A percentile compares a stretch with the other conserved stretches of the same genome.
Conservation (phyloP, 345 rosid genomes). For the Eucalyptus viminalis region DNA sequence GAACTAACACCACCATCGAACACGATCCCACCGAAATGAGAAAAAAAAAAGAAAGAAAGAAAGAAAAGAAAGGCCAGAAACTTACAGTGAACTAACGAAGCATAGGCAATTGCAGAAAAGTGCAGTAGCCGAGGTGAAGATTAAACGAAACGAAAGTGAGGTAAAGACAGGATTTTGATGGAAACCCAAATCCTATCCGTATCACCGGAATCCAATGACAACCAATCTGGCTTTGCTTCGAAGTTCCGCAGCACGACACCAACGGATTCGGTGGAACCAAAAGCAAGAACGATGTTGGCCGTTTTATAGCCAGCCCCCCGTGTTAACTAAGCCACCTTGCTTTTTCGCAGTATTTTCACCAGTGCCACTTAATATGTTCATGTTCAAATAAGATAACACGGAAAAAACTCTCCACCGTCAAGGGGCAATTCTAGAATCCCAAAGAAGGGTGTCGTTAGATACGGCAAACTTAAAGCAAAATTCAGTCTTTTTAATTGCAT, state of each 20-base stretch:
- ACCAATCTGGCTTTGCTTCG: not conserved
- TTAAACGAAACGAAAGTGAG: not conserved
- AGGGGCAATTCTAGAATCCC: not conserved
- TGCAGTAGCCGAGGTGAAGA: not conserved
- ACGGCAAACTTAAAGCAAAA: not conserved
- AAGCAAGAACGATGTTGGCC: not conserved
- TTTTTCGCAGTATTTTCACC: not conserved
- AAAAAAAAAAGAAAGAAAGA: not conserved
- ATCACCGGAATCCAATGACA: not conserved
- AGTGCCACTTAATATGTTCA: not conserved
- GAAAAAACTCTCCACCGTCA: not conserved
- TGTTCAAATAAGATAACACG: not conserved
- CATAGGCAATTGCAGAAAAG: not conserved
- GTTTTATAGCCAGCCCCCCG: not conserved
- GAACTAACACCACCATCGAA: not conserved
- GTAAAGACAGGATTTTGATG: not conserved
- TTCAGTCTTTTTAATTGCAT: not conserved
- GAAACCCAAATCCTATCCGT: not conserved
- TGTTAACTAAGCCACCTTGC: not conserved
- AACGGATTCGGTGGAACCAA: not conserved
- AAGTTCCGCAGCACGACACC: not conserved
- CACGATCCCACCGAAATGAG: not conserved
- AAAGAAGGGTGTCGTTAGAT: not conserved
- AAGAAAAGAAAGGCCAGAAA: not conserved
- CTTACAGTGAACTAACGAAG: not conserved